Evolutionary conservation across 1,284 basidiomycete species (phyloP), one percentile per base, ranked within the genome.

Genomic region (Ustilago crameri): DNA sequence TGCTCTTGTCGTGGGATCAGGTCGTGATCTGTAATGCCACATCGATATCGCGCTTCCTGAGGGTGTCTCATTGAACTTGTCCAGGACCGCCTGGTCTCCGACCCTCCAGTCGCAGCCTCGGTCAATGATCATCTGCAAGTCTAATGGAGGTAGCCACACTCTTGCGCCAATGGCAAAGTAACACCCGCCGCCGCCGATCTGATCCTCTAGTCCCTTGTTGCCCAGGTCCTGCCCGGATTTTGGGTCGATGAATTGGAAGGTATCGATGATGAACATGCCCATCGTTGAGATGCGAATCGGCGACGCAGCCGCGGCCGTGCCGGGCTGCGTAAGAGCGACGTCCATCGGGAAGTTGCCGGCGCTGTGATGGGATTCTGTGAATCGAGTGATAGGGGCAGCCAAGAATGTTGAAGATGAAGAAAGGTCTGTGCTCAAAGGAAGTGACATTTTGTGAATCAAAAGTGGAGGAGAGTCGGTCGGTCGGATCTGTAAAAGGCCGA

Each of bases 161-260:
- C 93, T 87, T 22, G 91, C 90, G 5, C 92, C 93, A 41, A 94
- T 86, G 41, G 86, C 85, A 57, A 82, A 82, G 55, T 85, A 85
- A 9, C 86, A 91, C 0, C 94, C 94, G 7, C 92, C 94, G 0
- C 94, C 94, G 30, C 94, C 94, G 63, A 96, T 93, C 91, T 94
- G 65, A 47, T 74, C 49, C 37, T 52, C 44, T 4, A 75, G 40
- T 9, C 57, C 61, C 22, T 56, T 67, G 40, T 70, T 70, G 34
- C 67, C 67, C 10, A 67, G 53, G 46, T 67, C 60, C 14, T 49
- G 37, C 10, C 58, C 58, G 0, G 66, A 54, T 14, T 9, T 15
- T 0, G 60, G 54, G 22, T 74, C 48, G 51, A 68, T 10, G 43
- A 58, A 76, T 5, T 49, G 60, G 38, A 76, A 76, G 2, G 64